Conservation (phyloP, 2,329 filamentous ascomycete species). For the Penicillium hordei region DNA sequence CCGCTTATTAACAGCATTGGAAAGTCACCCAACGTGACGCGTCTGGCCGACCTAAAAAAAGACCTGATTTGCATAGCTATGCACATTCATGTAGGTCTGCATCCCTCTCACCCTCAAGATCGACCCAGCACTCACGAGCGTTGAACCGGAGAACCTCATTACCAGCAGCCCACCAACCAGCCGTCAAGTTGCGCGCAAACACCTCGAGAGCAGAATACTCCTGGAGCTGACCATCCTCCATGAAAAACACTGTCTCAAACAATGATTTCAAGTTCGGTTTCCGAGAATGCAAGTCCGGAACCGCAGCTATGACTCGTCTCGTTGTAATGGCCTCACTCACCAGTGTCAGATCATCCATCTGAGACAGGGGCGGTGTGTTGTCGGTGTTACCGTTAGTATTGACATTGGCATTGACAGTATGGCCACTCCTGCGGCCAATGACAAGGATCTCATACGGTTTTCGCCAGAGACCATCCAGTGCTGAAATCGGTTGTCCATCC, state of each 20-base stretch:
- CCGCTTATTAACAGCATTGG: neutral
- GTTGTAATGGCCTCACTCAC: constrained; percentile 29
- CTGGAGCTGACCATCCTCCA: neutral
- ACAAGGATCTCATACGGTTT: constrained; percentile 64
- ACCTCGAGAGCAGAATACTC: constrained; percentile 57
- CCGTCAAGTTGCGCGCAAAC: constrained; percentile 60
- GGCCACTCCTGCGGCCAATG: constrained; percentile 35
- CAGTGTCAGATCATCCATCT: constrained; percentile 6
- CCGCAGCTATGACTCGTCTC: constrained; percentile 56
- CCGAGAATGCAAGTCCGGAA: constrained; percentile 64
- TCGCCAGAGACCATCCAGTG: constrained; percentile 55
- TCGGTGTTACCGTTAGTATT: constrained; percentile 19
- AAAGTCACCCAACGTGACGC: neutral
- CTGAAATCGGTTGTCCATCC: constrained; percentile 53
- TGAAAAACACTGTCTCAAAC: constrained; percentile 51
- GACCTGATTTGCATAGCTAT: neutral
- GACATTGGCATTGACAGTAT: constrained; percentile 14
- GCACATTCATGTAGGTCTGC: neutral
- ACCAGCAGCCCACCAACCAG: constrained; percentile 63
- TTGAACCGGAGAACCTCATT: constrained; percentile 64
- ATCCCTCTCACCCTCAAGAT: neutral
- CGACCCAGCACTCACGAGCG: constrained; percentile 52
- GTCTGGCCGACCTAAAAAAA: neutral
- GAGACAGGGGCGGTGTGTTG: neutral
- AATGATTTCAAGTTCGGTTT: constrained; percentile 62